Evolutionary conservation across 139 green algal species (phyloP).

Genomic region (Yamagishiella unicocca): DNA sequence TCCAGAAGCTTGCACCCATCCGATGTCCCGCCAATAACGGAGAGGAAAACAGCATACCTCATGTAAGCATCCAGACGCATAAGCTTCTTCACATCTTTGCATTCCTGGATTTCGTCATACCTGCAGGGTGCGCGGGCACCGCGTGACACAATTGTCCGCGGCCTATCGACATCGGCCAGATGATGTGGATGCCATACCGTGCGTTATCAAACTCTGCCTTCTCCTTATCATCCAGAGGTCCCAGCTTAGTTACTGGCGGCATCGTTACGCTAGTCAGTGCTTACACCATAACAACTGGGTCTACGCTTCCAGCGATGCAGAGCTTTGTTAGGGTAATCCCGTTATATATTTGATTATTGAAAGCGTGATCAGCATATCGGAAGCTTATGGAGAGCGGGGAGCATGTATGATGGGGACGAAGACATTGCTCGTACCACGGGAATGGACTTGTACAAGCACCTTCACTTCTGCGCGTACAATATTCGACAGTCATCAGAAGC

Average conservation of each 20-base stretch:
- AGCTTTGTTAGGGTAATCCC: no score
- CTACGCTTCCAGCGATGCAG: no score
- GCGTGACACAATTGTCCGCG: background rate
- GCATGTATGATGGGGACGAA: no score
- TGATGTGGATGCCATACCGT: background rate
- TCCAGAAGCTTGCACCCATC: background rate
- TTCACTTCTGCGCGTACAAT: no score
- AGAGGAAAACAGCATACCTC: background rate
- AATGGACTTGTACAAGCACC: no score
- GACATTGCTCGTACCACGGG: no score
- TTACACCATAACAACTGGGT: background rate
- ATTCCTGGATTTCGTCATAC: background rate
- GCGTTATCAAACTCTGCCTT: constrained; percentile 39
- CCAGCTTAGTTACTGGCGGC: background rate
- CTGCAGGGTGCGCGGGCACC: background rate
- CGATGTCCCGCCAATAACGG: background rate
- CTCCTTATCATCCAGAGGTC: constrained; percentile 16
- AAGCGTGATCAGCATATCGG: no score
- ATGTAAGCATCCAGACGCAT: constrained; percentile 22
- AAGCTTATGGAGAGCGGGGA: no score
- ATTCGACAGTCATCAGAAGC: no score
- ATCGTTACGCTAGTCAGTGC: background rate
- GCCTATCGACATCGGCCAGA: background rate
- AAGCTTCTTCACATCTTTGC: constrained; percentile 23
- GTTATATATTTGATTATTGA: no score